These are phyloP conservation scores for Tephrocybe sp. DNA, from an alignment of 768 basidiomycete genomes.

Conservation along the genomic window DNA sequence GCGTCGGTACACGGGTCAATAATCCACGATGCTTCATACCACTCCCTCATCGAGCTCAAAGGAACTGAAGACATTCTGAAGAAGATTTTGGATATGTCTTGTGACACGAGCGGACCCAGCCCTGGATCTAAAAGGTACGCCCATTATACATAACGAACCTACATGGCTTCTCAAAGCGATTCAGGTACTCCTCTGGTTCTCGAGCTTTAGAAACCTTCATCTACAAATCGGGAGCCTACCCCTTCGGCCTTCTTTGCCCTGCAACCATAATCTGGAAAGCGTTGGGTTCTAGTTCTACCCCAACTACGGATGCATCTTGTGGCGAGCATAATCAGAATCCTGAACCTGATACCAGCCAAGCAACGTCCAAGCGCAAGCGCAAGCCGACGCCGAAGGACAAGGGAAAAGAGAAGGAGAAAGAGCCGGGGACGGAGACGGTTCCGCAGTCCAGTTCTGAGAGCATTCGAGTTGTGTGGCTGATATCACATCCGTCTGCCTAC, in stretches of 20 bases:
- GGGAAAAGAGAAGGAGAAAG: constrained; percentile 29
- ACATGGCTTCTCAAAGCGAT: not conserved
- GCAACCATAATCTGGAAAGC: constrained; percentile 74
- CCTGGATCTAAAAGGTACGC: constrained; percentile 61
- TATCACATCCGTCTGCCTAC: constrained; percentile 74
- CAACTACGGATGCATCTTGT: constrained; percentile 3
- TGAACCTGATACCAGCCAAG: constrained; percentile 3
- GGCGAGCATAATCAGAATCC: not conserved
- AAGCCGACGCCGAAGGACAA: constrained; percentile 29
- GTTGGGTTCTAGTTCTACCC: constrained; percentile 1
- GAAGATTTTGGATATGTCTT: constrained; percentile 48
- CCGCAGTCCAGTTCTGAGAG: constrained; percentile 12
- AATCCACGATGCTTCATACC: constrained; percentile 89
- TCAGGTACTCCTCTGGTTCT: constrained; percentile 64
- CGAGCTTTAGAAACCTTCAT: constrained; percentile 64
- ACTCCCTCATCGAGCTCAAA: constrained; percentile 67
- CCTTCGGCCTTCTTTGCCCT: constrained; percentile 69
- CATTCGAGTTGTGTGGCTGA: constrained; percentile 64
- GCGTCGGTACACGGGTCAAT: constrained; percentile 84
- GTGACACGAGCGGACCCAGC: constrained; percentile 60
- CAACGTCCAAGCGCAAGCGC: constrained; percentile 14
- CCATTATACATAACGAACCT: not conserved
- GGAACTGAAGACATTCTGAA: constrained; percentile 59
- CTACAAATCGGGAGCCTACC: constrained; percentile 64
- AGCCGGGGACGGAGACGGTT: too few species aligned